These are phyloP conservation scores for Dioscorea cayenensis DNA, from an alignment of 116 monocot species.

Conservation along the genomic window DNA sequence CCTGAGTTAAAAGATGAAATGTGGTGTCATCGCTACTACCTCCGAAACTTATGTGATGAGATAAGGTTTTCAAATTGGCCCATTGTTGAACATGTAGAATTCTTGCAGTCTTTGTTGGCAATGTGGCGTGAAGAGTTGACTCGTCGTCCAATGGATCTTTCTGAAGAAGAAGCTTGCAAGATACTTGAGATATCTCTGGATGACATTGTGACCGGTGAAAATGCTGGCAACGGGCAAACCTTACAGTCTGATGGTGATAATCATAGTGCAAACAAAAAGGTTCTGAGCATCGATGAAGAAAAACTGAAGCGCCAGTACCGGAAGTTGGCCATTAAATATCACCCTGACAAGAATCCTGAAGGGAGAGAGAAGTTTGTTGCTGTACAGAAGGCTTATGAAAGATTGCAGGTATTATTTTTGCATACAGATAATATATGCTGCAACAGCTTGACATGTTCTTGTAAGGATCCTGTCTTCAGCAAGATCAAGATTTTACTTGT, in stretches of 20 bases:
- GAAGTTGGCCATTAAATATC: conserved; percentile 93
- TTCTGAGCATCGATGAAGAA: conserved; percentile 89
- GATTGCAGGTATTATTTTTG: conserved; percentile 67
- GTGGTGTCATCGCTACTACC: conserved; percentile 99
- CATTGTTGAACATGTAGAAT: conserved; percentile 98
- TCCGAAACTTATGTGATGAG: conserved; percentile 95
- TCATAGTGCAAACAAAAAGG: conserved; percentile 29
- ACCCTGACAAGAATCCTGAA: conserved; percentile 99
- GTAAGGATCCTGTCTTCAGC: too few relatives aligned
- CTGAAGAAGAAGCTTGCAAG: conserved; percentile 95
- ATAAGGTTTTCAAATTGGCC: conserved; percentile 98
- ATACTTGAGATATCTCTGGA: conserved; percentile 90
- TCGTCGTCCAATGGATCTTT: conserved; percentile 93
- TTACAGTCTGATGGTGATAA: conserved; percentile 21
- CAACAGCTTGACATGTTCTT: background rate
- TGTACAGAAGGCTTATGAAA: conserved; percentile 98
- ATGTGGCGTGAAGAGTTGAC: conserved; percentile 99
- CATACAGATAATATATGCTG: background rate
- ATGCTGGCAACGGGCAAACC: conserved; percentile 19
- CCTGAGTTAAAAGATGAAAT: conserved; percentile 98
- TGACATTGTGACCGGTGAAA: conserved; percentile 59
- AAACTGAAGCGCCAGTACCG: conserved; percentile 97
- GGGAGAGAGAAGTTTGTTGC: conserved; percentile 98
- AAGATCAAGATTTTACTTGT: too few relatives aligned
- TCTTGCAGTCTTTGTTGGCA: conserved; percentile 86